Percentiles rank a stretch among this genome's conserved stretches.
phyloP scores from a whole-genome alignment of 495 filamentous ascomycete species.

The Sordaria brevicollis region DNA sequence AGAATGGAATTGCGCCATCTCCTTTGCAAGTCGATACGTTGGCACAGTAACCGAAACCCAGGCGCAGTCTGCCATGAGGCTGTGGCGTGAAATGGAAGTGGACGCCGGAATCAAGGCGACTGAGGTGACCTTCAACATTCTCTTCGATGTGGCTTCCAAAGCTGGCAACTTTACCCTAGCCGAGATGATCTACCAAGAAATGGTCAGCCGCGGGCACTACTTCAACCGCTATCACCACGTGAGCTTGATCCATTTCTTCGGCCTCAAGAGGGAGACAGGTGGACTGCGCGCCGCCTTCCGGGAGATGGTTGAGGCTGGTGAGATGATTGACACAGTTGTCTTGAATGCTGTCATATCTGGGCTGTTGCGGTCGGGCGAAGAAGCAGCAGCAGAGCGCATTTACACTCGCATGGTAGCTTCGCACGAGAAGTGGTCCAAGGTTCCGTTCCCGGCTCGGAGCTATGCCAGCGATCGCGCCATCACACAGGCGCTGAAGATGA shows the following conservation, averaged over 20 bases:
- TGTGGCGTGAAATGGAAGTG: constrained; percentile 87
- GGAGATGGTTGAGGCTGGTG: constrained; percentile 65
- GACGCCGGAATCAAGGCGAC: constrained; percentile 52
- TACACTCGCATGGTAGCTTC: constrained; percentile 70
- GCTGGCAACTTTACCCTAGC: constrained; percentile 72
- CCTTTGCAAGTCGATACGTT: constrained; percentile 63
- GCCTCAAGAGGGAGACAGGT: constrained; percentile 56
- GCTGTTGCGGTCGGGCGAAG: constrained; percentile 62
- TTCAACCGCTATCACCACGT: constrained; percentile 69
- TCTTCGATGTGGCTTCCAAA: constrained; percentile 83
- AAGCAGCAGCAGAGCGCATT: constrained; percentile 59
- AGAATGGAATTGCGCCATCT: constrained; percentile 78
- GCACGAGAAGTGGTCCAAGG: constrained; percentile 19
- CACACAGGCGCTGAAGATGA: constrained; percentile 45
- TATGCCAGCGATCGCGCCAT: constrained; percentile 39
- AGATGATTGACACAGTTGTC: constrained; percentile 79
- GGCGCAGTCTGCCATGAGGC: constrained; percentile 57
- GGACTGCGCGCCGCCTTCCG: constrained; percentile 62
- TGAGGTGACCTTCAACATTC: constrained; percentile 75
- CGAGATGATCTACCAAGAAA: constrained; percentile 74
- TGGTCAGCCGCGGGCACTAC: constrained; percentile 51
- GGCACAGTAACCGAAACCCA: constrained; percentile 51
- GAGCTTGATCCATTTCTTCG: constrained; percentile 71
- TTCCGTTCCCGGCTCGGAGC: constrained; percentile 24
- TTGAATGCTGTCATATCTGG: constrained; percentile 77